These are phyloP conservation scores for Hyaloscypha variabilis DNA, from an alignment of 495 filamentous ascomycete genomes.

Conservation along the genomic window DNA sequence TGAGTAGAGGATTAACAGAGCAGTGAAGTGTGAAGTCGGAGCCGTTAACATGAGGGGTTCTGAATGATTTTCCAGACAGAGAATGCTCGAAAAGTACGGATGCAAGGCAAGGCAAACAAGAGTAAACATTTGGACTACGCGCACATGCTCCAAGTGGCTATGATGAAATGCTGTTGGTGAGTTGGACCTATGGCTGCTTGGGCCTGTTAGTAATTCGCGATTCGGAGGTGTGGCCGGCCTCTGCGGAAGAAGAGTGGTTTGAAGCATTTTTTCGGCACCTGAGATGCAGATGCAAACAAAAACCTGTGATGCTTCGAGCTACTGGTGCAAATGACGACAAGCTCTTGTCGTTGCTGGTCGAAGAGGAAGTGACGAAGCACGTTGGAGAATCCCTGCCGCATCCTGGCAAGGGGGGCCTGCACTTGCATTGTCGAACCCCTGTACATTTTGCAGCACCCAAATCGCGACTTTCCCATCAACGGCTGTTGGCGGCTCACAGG, in stretches of 20 bases:
- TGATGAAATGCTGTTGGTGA: background rate
- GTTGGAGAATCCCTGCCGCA: background rate
- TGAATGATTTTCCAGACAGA: conserved; percentile 1
- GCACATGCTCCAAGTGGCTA: conserved; percentile 3
- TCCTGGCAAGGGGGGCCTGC: background rate
- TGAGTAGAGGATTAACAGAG: conserved; percentile 19
- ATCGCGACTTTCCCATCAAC: conserved; percentile 8
- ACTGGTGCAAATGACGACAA: background rate
- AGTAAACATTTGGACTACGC: conserved; percentile 5
- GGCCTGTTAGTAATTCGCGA: background rate
- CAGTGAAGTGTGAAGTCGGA: conserved; percentile 7
- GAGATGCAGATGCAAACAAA: background rate
- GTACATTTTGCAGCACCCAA: background rate
- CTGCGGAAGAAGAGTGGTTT: background rate
- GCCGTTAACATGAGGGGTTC: conserved; percentile 7
- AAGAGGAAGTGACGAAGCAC: background rate
- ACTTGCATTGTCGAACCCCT: background rate
- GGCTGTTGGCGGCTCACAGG: background rate
- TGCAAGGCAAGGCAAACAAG: conserved; percentile 3
- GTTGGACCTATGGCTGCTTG: background rate
- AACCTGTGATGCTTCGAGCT: background rate
- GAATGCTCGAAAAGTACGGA: background rate
- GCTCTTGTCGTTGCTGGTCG: background rate
- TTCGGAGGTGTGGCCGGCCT: background rate
- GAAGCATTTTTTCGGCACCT: background rate